Conservation (phyloP, 768 basidiomycete species). For the Termitomyces sp. region DNA sequence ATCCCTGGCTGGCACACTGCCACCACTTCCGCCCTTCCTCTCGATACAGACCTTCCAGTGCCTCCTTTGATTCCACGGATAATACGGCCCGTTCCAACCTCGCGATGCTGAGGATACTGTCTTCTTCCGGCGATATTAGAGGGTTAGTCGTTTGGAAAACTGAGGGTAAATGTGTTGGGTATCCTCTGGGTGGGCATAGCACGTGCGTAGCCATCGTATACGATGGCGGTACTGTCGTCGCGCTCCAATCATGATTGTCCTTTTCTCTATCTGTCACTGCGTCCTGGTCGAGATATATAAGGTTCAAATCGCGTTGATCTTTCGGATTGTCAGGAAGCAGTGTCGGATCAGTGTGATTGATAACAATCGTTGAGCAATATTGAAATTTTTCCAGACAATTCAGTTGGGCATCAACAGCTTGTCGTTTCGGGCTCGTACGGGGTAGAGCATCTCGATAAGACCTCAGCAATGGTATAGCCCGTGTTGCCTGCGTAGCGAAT, state of each 20-base stretch:
- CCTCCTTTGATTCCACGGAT: conserved; percentile 42
- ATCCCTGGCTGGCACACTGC: conserved; percentile 33
- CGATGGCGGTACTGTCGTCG: conserved; percentile 30
- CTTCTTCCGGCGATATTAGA: conserved; percentile 42
- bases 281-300: conserved; percentile 28
- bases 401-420: conserved; percentile 33
- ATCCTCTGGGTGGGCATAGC: conserved; percentile 31
- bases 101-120: conserved; percentile 48
- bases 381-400: conserved; percentile 45
- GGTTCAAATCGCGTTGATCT: conserved; percentile 65
- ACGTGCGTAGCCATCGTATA: conserved; percentile 75
- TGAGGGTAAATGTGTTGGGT: conserved; percentile 23
- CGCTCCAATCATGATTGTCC: conserved; percentile 6
- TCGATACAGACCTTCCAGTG: conserved; percentile 39
- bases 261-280: not conserved
- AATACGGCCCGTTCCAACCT: conserved; percentile 60
- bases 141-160: conserved; percentile 77
- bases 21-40: conserved; percentile 33
- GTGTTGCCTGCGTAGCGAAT: conserved; percentile 70
- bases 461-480: conserved; percentile 47
- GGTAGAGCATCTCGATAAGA: conserved; percentile 36
- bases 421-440: conserved; percentile 18
- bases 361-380: conserved; percentile 52
- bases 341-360: conserved; percentile 63
- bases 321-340: conserved; percentile 44